Evolutionary conservation across 257 asterid species (phyloP), one percentile per base, ranked within the genome.

Genomic region (Eustoma russellianum): DNA sequence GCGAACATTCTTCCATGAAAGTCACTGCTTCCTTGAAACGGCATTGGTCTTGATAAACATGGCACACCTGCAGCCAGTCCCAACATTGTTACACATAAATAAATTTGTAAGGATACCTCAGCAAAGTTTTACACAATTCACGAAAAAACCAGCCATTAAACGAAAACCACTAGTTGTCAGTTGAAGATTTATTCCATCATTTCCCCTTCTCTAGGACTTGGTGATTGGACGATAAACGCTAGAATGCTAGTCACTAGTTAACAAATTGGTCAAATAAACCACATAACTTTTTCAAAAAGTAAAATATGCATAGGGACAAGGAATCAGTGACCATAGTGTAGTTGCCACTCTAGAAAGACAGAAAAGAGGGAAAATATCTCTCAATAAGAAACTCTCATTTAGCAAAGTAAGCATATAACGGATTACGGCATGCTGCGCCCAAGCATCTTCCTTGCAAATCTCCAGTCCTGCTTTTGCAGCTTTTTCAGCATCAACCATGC

Each of bases 351-450:
- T 13, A 16, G 34, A 7, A 6, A 11, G 30, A 57, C 11, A 2
- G 9, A 10, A 13, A 8, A 34, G 48, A 11, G 11, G 2, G 12
- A 38, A 5, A 2, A 38, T 38, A 7, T 38, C 43, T 2, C 12
- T 38, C 12, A 5, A 38, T 5, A 13, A 33, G 46, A 33, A 7
- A 24, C 30, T 33, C 5, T 3, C 5, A 52, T 6, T 11, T 7
- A 13, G 15, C 41, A 30, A 52, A 60, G 52, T 11, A 38, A 38
- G 9, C 11, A 3, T 38, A 8, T 2, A 8, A 70, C 59, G 72
- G 65, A 81, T 83, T 71, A 90, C 98, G 1, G 96, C 94, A 72
- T 91, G 98, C 54, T 91, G 98, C 38, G 86, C 69, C 98, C 98
- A 91, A n/a, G 94, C 53, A 72, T 91, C 98, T 18, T 78, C 75